These are phyloP conservation scores for Rhodamnia rubescens DNA, from an alignment of 345 rosid genomes.

Conservation along the genomic window DNA sequence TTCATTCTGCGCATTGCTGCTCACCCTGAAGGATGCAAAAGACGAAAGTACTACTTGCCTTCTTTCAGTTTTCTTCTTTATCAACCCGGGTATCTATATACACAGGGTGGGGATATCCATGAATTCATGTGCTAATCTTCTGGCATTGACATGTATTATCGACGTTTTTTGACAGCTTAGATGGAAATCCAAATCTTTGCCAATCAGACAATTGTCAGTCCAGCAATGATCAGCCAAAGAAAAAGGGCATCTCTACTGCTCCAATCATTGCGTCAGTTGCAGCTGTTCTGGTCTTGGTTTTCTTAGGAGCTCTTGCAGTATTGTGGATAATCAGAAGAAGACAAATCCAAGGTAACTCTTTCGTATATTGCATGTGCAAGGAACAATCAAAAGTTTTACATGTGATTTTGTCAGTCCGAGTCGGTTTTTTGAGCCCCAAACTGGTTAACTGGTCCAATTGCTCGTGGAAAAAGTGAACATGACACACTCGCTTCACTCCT, in stretches of 20 bases:
- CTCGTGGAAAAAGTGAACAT: neutral
- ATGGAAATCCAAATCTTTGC: conserved; percentile 26
- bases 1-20: neutral
- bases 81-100: too few relatives aligned
- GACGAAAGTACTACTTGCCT: neutral
- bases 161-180: conserved; percentile 8
- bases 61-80: neutral
- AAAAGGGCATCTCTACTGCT: conserved; percentile 16
- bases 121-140: neutral
- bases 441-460: neutral
- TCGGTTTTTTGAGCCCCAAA: neutral
- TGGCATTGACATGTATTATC: neutral
- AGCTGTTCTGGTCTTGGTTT: conserved; percentile 5
- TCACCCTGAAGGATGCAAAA: neutral
- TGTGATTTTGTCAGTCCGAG: neutral
- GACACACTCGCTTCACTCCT: neutral
- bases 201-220: neutral
- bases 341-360: neutral
- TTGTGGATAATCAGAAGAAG: conserved; percentile 13
- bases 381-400: neutral
- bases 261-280: conserved; percentile 21
- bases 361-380: neutral
- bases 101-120: neutral
- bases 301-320: conserved; percentile 5
- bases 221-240: neutral